Conservation (phyloP, 148 eudicot genomes). For the Silene uniflora region DNA sequence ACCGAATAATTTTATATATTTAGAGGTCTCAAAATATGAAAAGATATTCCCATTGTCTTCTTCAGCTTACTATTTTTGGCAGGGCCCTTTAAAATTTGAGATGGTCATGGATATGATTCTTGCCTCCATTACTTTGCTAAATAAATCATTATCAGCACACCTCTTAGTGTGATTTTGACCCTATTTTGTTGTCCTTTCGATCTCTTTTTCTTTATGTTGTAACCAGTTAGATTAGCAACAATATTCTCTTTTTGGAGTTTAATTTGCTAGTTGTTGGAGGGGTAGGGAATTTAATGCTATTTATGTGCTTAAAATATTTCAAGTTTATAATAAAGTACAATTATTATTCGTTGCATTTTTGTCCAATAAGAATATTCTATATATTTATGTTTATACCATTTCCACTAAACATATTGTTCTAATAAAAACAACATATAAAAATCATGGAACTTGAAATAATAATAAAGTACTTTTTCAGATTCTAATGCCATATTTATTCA, state of each 20-base stretch:
- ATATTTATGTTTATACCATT: not conserved
- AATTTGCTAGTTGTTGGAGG: constrained; percentile 15
- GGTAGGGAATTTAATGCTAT: not conserved
- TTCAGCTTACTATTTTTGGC: not conserved
- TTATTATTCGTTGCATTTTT: not conserved
- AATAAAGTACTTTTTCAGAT: too few species aligned
- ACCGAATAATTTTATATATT: too few species aligned
- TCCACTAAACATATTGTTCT: not conserved
- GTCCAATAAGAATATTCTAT: not conserved
- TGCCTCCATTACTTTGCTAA: constrained; percentile 27
- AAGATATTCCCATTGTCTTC: not conserved
- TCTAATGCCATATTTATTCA: too few species aligned
- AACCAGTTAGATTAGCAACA: constrained; percentile 6
- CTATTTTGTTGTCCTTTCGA: constrained; percentile 11
- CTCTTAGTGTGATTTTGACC: constrained; percentile 21
- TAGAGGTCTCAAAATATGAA: not conserved
- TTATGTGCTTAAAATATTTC: not conserved
- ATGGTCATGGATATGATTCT: constrained; percentile 17
- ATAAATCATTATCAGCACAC: constrained; percentile 22
- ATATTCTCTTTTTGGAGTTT: not conserved
- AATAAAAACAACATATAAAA: not conserved
- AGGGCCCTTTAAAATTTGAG: not conserved
- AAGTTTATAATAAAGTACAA: not conserved
- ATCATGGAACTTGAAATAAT: too few species aligned
- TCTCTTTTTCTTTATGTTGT: constrained; percentile 1